Conservation (phyloP, 768 basidiomycete genomes). For the Daedaleopsis sinensis region DNA sequence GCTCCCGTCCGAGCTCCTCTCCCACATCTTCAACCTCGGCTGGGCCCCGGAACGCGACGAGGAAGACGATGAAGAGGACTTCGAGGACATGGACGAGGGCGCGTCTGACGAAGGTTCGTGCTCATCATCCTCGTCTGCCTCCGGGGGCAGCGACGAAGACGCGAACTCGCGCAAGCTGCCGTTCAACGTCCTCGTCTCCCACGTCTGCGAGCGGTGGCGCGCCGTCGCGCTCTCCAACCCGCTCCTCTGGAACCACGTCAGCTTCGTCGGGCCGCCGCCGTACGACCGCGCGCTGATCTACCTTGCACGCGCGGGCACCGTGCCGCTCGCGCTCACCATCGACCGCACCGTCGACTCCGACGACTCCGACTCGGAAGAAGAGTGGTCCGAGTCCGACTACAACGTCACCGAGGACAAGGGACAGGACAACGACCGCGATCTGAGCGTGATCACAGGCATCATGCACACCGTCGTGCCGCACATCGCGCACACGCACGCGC, state of each 20-base stretch:
- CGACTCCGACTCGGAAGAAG: constrained; percentile 26
- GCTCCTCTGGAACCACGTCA: constrained; percentile 56
- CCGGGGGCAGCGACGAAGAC: constrained; percentile 24
- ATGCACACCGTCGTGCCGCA: constrained; percentile 51
- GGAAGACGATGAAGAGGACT: constrained; percentile 37
- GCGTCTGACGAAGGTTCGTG: constrained; percentile 24
- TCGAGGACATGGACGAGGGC: constrained; percentile 32
- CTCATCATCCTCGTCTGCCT: constrained; percentile 1
- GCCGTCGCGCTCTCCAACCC: constrained; percentile 51
- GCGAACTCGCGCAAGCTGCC: constrained; percentile 23
- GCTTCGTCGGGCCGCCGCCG: constrained; percentile 40
- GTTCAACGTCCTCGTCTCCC: constrained; percentile 61
- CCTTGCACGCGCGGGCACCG: constrained; percentile 55
- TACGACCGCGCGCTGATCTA: constrained; percentile 47
- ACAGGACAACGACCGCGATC: constrained; percentile 19
- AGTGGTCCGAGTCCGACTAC: constrained; percentile 10
- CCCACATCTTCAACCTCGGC: constrained; percentile 39
- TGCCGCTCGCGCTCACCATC: constrained; percentile 57
- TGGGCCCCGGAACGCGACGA: constrained; percentile 14
- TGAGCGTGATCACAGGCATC: constrained; percentile 25
- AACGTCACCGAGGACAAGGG: constrained; percentile 12
- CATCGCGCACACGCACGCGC: constrained; percentile 52
- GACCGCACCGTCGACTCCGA: constrained; percentile 32
- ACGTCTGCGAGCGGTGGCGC: constrained; percentile 66
- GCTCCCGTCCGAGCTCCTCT: constrained; percentile 62